These are phyloP conservation scores for Rehmannia glutinosa DNA, from an alignment of 257 asterid species.

Conservation along the genomic window DNA sequence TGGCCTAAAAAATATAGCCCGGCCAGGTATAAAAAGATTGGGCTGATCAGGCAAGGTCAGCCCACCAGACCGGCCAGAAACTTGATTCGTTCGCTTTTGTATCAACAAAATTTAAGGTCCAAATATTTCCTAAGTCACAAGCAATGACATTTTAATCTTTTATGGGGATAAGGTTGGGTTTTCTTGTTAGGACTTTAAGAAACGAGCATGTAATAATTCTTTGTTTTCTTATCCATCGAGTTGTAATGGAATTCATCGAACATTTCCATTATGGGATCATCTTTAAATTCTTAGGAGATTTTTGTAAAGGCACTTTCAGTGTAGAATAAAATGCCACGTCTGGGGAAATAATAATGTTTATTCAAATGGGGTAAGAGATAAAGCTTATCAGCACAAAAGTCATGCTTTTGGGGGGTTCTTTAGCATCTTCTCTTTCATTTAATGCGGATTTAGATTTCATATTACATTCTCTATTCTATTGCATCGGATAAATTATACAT, in stretches of 20 bases:
- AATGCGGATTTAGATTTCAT: too few relatives aligned
- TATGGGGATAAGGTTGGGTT: not conserved
- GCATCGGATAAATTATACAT: too few relatives aligned
- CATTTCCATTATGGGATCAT: not conserved
- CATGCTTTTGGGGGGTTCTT: not conserved
- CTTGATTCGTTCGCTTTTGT: too few relatives aligned
- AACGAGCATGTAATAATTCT: not conserved
- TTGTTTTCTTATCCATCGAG: not conserved
- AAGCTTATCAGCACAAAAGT: not conserved
- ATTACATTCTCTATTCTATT: too few relatives aligned
- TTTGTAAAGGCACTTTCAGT: not conserved
- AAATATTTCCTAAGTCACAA: not conserved
- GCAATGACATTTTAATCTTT: not conserved
- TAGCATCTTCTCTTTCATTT: not conserved
- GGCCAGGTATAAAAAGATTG: too few relatives aligned
- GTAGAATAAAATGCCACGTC: conserved; percentile 2
- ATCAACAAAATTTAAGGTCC: not conserved
- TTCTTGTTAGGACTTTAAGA: not conserved
- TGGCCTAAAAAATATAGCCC: too few relatives aligned
- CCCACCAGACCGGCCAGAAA: too few relatives aligned
- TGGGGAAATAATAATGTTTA: not conserved
- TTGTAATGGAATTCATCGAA: not conserved
- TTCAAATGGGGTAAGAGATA: not conserved
- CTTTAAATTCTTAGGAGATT: not conserved
- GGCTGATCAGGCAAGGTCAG: too few relatives aligned